These are phyloP conservation scores for Irpex sp. DNA, from an alignment of 1,284 basidiomycete genomes.

Conservation along the genomic window DNA sequence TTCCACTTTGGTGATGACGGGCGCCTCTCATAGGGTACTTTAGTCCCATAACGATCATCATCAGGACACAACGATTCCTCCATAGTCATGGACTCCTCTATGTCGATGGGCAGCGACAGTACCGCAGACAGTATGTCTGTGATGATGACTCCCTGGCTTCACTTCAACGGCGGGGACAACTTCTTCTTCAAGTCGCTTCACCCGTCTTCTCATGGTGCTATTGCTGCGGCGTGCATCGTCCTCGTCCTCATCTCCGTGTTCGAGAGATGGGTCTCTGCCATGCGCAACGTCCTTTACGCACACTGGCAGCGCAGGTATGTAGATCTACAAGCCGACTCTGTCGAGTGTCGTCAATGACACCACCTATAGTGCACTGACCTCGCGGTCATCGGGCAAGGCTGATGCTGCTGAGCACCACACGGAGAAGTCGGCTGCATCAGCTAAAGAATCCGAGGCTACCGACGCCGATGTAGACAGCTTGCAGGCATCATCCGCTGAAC, in stretches of 20 bases:
- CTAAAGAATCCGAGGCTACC: slow-evolving; percentile 12
- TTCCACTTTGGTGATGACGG: neutral
- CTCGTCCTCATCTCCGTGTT: slow-evolving; percentile 61
- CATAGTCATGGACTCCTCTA: slow-evolving; percentile 4
- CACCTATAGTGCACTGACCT: neutral
- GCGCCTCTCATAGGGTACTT: neutral
- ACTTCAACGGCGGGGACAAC: slow-evolving; percentile 56
- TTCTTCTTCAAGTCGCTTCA: slow-evolving; percentile 67
- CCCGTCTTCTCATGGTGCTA: slow-evolving; percentile 60
- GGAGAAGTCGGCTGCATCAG: neutral
- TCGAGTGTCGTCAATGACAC: neutral
- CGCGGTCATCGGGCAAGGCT: neutral
- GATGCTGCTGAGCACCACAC: neutral
- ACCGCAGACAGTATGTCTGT: slow-evolving; percentile 14
- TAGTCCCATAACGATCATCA: neutral
- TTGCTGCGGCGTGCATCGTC: slow-evolving; percentile 69
- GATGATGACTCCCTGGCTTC: slow-evolving; percentile 59
- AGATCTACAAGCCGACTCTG: neutral
- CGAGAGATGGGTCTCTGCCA: slow-evolving; percentile 60
- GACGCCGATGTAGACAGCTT: slow-evolving; percentile 12
- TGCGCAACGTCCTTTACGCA: slow-evolving; percentile 44
- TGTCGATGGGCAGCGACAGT: slow-evolving; percentile 4
- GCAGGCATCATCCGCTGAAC: slow-evolving; percentile 4
- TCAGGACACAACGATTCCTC: neutral
- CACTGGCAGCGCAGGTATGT: slow-evolving; percentile 58